Base-by-base conservation (phyloP, 495 filamentous ascomycete genomes). In the Daldinia grandis region DNA sequence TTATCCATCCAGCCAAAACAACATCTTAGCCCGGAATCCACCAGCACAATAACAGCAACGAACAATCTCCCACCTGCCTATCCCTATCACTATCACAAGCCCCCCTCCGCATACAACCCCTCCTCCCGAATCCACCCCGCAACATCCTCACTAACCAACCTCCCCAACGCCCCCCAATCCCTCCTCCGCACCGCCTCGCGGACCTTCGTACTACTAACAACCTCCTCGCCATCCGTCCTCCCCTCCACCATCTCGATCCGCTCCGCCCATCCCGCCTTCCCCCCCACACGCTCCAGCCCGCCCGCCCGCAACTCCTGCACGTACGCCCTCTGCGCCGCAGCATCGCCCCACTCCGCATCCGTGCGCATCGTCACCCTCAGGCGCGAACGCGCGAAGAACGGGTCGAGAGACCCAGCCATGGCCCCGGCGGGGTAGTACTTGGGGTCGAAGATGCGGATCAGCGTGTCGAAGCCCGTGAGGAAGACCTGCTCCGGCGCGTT, bases 381-480 rank as follows among this genome's bases (percentile, higher is more conserved):
- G 38, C 86, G 81, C 72, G 95, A 90, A 24, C 85, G 84, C 15
- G 81, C 80, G 68, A 98, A 91, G 66, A 97, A 91, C 0, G 86
- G 86, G 27, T 79, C 82, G 2, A 99, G 80, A 0, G 87, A 84
- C 14, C 82, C 79, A 21, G 74, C 74, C 76, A 85, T 82, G 0
- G 80, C 28, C 66, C 64, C 0, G 80, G 75, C 2, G 85, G 1
- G 76, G 14, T 99, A 99, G 77, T 98, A 98, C 74, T 92, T 95
- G 0, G 90, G 79, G 65, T 93, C 83, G 74, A 97, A 88, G 58
- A 98, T 89, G 27, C 95, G 88, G 19, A 93, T 89, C 31, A 98
- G 75, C 0, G 95, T 97, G 80, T 99, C 95, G 73, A 88, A 98
- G 31, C 95, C 95, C 0, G 88, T 89, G 17, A 99, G 85, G 80